Conservation (phyloP, 768 basidiomycete species). For the Psilocybe cubensis region DNA sequence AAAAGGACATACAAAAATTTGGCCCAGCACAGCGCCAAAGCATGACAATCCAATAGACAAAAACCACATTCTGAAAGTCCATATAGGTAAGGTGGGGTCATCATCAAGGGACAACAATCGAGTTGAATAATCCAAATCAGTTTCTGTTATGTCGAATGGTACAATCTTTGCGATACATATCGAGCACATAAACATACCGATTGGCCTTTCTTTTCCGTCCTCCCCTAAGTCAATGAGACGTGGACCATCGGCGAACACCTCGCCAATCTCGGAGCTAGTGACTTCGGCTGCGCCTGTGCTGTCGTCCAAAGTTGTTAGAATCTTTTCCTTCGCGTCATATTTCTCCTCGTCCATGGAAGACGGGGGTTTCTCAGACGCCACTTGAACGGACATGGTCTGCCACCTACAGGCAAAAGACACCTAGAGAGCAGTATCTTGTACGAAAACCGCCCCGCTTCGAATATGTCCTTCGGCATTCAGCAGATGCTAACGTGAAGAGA, state of each 20-base stretch:
- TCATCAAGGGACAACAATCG: slow-evolving; percentile 56
- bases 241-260: slow-evolving; percentile 25
- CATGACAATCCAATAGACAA: slow-evolving; percentile 56
- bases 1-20: slow-evolving; percentile 45
- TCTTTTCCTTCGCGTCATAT: slow-evolving; percentile 6
- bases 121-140: slow-evolving; percentile 46
- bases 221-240: slow-evolving; percentile 37
- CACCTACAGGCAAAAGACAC: neutral
- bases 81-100: slow-evolving; percentile 49
- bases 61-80: slow-evolving; percentile 61
- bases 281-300: neutral
- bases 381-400: neutral
- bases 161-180: too few species aligned
- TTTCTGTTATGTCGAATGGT: slow-evolving; percentile 30
- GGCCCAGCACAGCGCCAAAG: slow-evolving; percentile 54
- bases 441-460: neutral
- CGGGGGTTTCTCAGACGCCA: neutral
- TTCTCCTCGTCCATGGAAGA: slow-evolving; percentile 2
- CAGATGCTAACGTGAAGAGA: neutral
- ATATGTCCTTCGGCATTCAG: neutral
- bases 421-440: neutral
- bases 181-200: slow-evolving; percentile 22
- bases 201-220: slow-evolving; percentile 42
- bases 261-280: slow-evolving; percentile 2
- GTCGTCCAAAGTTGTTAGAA: neutral